Percentiles rank a stretch among this genome's conserved stretches.
These are phyloP conservation scores for Botryosphaeria agaves DNA, from an alignment of 2,329 filamentous ascomycete genomes.

Conservation along the genomic window DNA sequence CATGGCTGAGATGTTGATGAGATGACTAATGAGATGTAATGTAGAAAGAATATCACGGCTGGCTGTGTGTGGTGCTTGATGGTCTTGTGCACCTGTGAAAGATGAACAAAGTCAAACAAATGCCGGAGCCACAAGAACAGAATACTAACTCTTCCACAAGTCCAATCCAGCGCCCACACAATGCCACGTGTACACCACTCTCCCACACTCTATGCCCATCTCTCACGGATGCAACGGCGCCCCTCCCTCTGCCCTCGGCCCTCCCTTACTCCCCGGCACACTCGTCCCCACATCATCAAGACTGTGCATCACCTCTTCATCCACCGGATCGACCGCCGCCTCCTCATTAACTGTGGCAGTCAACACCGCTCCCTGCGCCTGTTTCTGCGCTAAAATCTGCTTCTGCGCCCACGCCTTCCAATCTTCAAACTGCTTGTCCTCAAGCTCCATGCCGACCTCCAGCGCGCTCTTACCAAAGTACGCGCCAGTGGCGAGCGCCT, in stretches of 20 bases:
- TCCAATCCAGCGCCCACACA: too few relatives aligned
- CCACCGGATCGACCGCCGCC: slow-evolving; percentile 7
- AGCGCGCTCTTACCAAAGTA: slow-evolving; percentile 67
- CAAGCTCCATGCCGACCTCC: slow-evolving; percentile 65
- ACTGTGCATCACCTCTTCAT: slow-evolving; percentile 12
- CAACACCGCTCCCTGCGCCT: slow-evolving; percentile 27
- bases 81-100: too few relatives aligned
- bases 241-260: slow-evolving; percentile 19
- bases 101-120: too few relatives aligned
- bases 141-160: too few relatives aligned
- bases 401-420: slow-evolving; percentile 69
- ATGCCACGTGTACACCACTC: too few relatives aligned
- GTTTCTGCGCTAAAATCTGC: slow-evolving; percentile 29
- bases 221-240: slow-evolving; percentile 16
- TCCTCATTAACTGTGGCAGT: slow-evolving; percentile 18
- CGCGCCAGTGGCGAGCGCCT: slow-evolving; percentile 69
- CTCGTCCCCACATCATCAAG: slow-evolving; percentile 16
- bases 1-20: too few relatives aligned
- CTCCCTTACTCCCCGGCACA: slow-evolving; percentile 14
- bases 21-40: too few relatives aligned
- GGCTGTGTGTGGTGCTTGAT: too few relatives aligned
- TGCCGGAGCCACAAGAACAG: too few relatives aligned
- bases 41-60: too few relatives aligned
- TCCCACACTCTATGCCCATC: too few relatives aligned
- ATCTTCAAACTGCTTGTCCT: slow-evolving; percentile 60